Evolutionary conservation across 768 basidiomycete genomes (phyloP), one percentile per base, ranked within the genome.

Genomic region (Boletus subparvulus): DNA sequence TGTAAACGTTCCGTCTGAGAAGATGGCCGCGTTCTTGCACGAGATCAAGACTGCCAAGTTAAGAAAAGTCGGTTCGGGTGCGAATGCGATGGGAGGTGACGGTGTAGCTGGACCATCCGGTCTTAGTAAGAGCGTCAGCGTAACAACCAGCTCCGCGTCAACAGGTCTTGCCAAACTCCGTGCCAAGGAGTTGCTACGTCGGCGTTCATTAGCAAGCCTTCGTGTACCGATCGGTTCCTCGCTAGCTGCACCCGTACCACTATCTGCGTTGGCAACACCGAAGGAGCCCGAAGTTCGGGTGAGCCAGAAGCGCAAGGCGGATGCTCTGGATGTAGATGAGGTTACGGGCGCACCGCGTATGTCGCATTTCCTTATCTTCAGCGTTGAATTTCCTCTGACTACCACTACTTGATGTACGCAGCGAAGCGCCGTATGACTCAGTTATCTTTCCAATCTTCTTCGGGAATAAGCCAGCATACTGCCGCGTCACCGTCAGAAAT

Each of bases 11-110:
- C 80, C 88, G 0, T 79, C 86, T 3, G 90, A 92, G 58, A 88
- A 92, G 68, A 90, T 92, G 87, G 87, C 86, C 0, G 88, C 86
- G 1, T 92, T 92, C 64, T 70, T 92, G 59, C 84, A 74, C 7
- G 90, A 92, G 69, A 84, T 92, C 79, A 92, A 90, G 76, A 86
- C 81, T 1, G 87, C 84, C 26, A 77, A 85, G 47, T 64, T 92
- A 49, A 80, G 81, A 59, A 89, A 82, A 68, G 83, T 87, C 0
- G 70, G 71, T 40, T 68, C 70, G n/a, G 66, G 64, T 36, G 0
- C 9, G 36, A 63, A 56, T 44, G 46, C 11, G 16, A 57, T 60
- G 59, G 64, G 64, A 3, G 64, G 58, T 28, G 64, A 59, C 21
- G 65, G 67, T 6, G 52, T 58, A 8, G 61, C 61, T 39, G 68